A percentile compares a stretch with the other conserved stretches of the same genome.
Evolutionary conservation across 257 asterid genomes (phyloP).

Genomic region (Solanum chiquidenum): DNA sequence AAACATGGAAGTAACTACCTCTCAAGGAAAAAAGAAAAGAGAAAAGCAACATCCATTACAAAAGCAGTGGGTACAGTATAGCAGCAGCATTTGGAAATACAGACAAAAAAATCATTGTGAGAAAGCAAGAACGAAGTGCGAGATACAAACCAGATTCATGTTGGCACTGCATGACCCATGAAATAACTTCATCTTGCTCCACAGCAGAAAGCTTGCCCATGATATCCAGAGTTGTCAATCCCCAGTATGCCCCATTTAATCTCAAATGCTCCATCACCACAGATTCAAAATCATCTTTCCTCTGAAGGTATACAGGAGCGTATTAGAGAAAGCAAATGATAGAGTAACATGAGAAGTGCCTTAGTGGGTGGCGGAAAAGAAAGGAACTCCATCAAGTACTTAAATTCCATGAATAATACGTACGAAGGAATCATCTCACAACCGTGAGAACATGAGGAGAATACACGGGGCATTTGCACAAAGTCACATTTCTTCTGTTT

Average conservation of each 20-base stretch:
- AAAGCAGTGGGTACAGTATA: neutral
- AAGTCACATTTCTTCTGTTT: neutral
- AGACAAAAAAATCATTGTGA: neutral
- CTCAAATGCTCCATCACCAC: constrained; percentile 89
- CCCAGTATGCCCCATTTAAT: constrained; percentile 93
- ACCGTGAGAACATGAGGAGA: neutral
- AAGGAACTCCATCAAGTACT: neutral
- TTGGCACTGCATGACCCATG: constrained; percentile 92
- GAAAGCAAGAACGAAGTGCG: neutral
- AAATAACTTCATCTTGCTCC: constrained; percentile 65
- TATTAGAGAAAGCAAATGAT: neutral
- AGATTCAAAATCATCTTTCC: constrained; percentile 65
- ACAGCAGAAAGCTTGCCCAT: constrained; percentile 61
- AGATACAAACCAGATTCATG: constrained; percentile 74
- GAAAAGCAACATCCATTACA: neutral
- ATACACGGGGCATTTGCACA: neutral
- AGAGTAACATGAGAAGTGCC: neutral
- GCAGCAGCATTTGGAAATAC: neutral
- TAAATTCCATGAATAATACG: neutral
- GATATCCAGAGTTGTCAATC: constrained; percentile 80
- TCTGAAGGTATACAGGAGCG: constrained; percentile 21
- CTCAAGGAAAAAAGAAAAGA: neutral
- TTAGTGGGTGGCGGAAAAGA: neutral
- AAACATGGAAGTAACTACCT: neutral
- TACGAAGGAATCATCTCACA: neutral